phyloP scores from a whole-genome alignment of 2,329 filamentous ascomycete species.

The Pseudopithomyces maydicus region DNA sequence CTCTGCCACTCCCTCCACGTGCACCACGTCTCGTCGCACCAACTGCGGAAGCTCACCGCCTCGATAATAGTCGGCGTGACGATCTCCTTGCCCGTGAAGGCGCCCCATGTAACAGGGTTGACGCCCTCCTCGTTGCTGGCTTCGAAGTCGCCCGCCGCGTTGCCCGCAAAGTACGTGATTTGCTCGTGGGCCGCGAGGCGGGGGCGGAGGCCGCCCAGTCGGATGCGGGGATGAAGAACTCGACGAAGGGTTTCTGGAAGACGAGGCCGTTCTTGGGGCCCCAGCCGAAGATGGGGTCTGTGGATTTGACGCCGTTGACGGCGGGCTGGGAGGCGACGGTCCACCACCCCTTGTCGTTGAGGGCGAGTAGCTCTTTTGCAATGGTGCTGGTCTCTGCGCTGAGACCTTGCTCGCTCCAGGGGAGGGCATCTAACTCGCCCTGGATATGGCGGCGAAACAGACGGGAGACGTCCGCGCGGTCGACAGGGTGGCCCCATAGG shows the following conservation, averaged over 20 bases:
- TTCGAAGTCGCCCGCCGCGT: constrained; percentile 76
- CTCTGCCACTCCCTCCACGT: constrained; percentile 95
- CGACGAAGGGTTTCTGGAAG: constrained; percentile 97
- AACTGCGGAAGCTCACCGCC: constrained; percentile 89
- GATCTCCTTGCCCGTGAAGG: constrained; percentile 94
- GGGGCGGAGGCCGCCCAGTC: constrained; percentile 73
- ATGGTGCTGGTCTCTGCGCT: constrained; percentile 85
- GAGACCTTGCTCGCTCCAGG: constrained; percentile 91
- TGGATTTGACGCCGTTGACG: constrained; percentile 81
- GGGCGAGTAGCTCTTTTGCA: constrained; percentile 70
- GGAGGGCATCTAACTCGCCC: constrained; percentile 79
- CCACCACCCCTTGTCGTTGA: constrained; percentile 92
- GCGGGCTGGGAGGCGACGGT: constrained; percentile 94
- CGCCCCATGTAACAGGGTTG: constrained; percentile 96
- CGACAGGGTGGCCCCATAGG: constrained; percentile 82
- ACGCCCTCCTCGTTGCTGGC: constrained; percentile 70
- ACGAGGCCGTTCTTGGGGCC: constrained; percentile 91
- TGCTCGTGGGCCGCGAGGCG: constrained; percentile 69
- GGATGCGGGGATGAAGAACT: constrained; percentile 81
- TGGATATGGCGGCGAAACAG: constrained; percentile 83
- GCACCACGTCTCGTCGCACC: constrained; percentile 93
- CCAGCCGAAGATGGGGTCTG: constrained; percentile 86
- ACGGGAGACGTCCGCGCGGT: constrained; percentile 71
- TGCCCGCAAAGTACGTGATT: constrained; percentile 87
- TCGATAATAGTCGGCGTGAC: constrained; percentile 96